These are phyloP conservation scores for Fusarium sp. DNA, from an alignment of 2,329 filamentous ascomycete genomes.

Conservation along the genomic window DNA sequence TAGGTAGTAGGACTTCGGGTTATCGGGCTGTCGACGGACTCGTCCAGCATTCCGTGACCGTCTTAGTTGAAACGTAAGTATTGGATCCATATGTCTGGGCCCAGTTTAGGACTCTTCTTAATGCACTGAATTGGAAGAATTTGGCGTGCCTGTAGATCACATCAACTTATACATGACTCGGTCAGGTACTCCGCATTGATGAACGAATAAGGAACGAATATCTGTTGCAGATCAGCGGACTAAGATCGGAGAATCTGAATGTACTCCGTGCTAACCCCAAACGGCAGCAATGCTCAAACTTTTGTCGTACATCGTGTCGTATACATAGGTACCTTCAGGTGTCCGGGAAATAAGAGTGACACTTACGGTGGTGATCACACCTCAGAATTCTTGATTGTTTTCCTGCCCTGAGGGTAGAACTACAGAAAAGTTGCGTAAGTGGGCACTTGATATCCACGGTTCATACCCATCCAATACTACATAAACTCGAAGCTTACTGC, in stretches of 20 bases:
- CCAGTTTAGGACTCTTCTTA: rapidly evolving
- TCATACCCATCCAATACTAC: too few relatives aligned
- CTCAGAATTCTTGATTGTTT: rapidly evolving
- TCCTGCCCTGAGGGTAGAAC: rapidly evolving
- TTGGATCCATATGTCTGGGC: neutral
- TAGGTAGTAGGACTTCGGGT: neutral
- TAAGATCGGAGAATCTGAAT: neutral
- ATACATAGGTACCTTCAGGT: too few relatives aligned
- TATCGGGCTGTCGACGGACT: neutral
- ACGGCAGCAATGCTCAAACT: neutral
- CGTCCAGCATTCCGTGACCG: neutral
- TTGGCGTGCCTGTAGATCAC: neutral
- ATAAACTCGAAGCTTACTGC: too few relatives aligned
- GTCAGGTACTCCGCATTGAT: too few relatives aligned
- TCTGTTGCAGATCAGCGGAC: neutral
- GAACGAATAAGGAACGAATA: neutral
- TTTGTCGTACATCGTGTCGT: neutral
- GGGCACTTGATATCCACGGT: too few relatives aligned
- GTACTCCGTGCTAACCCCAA: neutral
- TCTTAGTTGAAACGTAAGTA: too few relatives aligned
- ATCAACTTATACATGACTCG: too few relatives aligned
- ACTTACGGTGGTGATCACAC: too few relatives aligned
- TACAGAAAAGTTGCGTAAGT: too few relatives aligned
- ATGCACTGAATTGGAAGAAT: too few relatives aligned
- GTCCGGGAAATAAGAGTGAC: too few relatives aligned